These are phyloP conservation scores for Thalassiosira exigua DNA, from an alignment of 352 stramenopile genomes.

Conservation along the genomic window DNA sequence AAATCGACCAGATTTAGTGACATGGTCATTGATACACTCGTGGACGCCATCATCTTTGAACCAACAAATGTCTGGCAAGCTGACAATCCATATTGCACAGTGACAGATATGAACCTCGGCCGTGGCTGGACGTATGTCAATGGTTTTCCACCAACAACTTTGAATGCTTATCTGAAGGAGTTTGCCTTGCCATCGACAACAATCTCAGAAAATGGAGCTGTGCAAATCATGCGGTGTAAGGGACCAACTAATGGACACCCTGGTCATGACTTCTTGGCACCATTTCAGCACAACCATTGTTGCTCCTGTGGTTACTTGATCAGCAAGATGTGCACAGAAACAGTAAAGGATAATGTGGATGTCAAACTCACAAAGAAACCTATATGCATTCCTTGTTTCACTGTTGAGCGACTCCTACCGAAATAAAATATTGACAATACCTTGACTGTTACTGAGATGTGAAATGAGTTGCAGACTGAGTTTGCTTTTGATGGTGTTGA, in stretches of 20 bases:
- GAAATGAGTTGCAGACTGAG: background rate
- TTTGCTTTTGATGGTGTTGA: background rate
- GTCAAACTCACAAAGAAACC: background rate
- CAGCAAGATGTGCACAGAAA: background rate
- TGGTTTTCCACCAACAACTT: slow-evolving; percentile 1
- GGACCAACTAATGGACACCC: too few relatives aligned
- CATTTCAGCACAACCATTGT: background rate
- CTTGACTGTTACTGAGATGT: background rate
- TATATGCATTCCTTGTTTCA: background rate
- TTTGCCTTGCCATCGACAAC: background rate
- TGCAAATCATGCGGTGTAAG: background rate
- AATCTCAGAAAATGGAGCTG: background rate
- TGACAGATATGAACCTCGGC: background rate
- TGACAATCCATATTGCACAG: too few relatives aligned
- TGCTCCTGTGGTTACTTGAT: background rate
- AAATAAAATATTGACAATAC: background rate
- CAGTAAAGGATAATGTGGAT: background rate
- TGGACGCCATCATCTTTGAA: too few relatives aligned
- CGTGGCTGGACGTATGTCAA: background rate
- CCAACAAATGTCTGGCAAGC: slow-evolving; percentile 4
- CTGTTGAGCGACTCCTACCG: background rate
- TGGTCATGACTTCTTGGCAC: background rate
- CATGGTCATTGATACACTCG: too few relatives aligned
- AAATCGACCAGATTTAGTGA: background rate
- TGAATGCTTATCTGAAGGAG: background rate